phyloP scores from a whole-genome alignment of 176 grass and related monocot species.

The Rhynchospora pubera region DNA sequence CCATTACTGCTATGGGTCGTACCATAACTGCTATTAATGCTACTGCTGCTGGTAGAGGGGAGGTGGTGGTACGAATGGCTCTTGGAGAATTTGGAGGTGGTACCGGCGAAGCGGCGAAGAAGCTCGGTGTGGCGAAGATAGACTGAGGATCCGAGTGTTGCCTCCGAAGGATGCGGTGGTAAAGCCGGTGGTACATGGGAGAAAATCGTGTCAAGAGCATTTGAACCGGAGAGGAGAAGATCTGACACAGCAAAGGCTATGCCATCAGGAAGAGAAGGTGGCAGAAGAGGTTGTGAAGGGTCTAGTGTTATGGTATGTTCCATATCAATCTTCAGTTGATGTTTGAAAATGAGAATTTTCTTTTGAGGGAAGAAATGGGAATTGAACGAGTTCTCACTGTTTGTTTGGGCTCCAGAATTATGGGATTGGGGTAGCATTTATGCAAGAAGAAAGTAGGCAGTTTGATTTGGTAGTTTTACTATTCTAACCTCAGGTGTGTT shows the following conservation, averaged over 20 bases:
- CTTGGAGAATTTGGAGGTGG: background rate
- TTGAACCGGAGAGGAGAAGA: constrained; percentile 54
- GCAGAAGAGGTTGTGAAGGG: background rate
- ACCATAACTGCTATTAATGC: background rate
- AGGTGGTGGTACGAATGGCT: background rate
- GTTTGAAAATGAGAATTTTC: background rate
- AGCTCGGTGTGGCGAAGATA: constrained; percentile 89
- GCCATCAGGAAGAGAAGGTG: constrained; percentile 14
- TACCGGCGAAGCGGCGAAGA: constrained; percentile 43
- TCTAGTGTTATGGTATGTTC: background rate
- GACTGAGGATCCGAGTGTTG: constrained; percentile 71
- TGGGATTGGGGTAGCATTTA: background rate
- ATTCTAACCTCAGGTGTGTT: background rate
- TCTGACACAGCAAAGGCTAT: constrained; percentile 22
- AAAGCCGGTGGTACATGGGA: constrained; percentile 36
- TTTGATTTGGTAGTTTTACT: background rate
- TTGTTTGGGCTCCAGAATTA: background rate
- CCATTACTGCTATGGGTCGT: background rate
- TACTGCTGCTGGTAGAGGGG: background rate
- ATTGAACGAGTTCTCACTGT: background rate
- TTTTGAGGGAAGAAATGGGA: background rate
- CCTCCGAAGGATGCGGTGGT: constrained; percentile 32
- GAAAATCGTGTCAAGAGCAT: constrained; percentile 73
- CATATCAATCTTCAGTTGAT: background rate
- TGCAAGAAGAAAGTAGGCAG: background rate